Conservation (phyloP, 2,329 filamentous ascomycete genomes). For the Curvularia sp. region DNA sequence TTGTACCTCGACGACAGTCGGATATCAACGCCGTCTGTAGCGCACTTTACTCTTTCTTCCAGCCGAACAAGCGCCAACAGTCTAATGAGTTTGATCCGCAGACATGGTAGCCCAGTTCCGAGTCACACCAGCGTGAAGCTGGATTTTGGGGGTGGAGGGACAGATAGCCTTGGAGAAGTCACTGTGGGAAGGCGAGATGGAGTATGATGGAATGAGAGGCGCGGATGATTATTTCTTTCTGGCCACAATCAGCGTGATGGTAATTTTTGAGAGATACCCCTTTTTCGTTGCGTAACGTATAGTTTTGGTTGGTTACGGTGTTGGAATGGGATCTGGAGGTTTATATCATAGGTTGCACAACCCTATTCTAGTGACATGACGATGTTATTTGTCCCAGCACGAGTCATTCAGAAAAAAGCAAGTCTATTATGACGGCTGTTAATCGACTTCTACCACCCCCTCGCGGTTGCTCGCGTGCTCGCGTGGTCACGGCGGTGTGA, state of each 20-base stretch:
- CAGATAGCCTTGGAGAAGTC: neutral
- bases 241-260: neutral
- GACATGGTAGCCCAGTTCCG: conserved; percentile 16
- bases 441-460: neutral
- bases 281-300: neutral
- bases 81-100: conserved; percentile 12
- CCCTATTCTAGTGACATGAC: neutral
- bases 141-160: conserved; percentile 6
- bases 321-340: neutral
- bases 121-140: conserved; percentile 8
- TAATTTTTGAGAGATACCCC: conserved; percentile 6
- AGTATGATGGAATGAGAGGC: conserved; percentile 14
- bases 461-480: neutral
- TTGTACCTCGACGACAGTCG: conserved; percentile 26
- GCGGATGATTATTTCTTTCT: neutral
- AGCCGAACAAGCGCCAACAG: conserved; percentile 25
- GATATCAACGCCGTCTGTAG: conserved; percentile 24
- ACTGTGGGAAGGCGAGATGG: conserved; percentile 26
- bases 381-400: neutral
- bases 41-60: conserved; percentile 13
- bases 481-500: neutral
- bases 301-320: neutral
- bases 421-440: neutral
- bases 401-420: neutral
- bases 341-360: neutral